phyloP scores from a whole-genome alignment of 805 yeast genomes.

The Hyphopichia homilentoma region DNA sequence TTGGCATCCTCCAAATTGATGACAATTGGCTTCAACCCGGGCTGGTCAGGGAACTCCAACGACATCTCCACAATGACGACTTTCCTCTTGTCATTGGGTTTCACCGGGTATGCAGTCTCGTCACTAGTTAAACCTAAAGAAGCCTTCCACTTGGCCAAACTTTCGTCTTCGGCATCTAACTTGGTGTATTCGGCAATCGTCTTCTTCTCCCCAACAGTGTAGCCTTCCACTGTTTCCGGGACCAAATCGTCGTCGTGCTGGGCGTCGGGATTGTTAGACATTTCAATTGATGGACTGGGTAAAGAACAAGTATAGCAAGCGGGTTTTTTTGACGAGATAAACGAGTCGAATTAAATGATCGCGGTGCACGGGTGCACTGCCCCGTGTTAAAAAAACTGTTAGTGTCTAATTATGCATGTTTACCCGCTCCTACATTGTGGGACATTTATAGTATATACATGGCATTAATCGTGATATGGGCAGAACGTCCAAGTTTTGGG shows the following conservation, averaged over 20 bases:
- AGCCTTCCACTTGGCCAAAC: constrained; percentile 87
- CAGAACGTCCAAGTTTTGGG: too few species aligned
- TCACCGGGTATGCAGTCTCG: constrained; percentile 52
- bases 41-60: constrained; percentile 59
- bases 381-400: too few species aligned
- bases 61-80: constrained; percentile 81
- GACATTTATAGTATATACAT: too few species aligned
- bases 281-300: too few species aligned
- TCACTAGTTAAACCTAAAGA: constrained; percentile 73
- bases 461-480: too few species aligned
- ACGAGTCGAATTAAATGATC: too few species aligned
- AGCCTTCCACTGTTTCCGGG: constrained; percentile 62
- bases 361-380: too few species aligned
- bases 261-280: constrained; percentile 3
- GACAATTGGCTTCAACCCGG: constrained; percentile 54
- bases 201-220: constrained; percentile 65
- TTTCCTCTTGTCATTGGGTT: constrained; percentile 66
- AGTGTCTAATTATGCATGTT: too few species aligned
- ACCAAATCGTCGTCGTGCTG: constrained; percentile 50
- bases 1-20: constrained; percentile 61
- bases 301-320: too few species aligned
- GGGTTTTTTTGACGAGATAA: too few species aligned
- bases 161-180: constrained; percentile 86
- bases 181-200: constrained; percentile 79
- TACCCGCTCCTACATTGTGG: too few species aligned